phyloP scores from a whole-genome alignment of 2,329 filamentous ascomycete species.

The Pseudogymnoascus sp. region DNA sequence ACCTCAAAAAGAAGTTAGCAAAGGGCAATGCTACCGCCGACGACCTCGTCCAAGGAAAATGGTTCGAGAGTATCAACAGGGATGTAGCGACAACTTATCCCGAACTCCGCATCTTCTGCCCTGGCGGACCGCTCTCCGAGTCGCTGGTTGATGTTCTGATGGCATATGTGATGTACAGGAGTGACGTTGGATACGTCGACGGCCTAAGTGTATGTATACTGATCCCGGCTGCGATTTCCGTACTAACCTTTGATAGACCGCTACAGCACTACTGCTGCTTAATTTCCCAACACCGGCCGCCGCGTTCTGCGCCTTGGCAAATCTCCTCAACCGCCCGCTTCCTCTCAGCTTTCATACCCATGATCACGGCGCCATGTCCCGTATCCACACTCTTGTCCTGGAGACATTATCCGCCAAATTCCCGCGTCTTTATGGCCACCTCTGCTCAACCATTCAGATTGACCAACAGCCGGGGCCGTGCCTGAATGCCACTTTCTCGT shows the following conservation, averaged over 20 bases:
- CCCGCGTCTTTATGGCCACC: constrained; percentile 55
- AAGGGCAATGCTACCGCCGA: constrained; percentile 33
- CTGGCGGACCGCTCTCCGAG: constrained; percentile 52
- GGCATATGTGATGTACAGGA: constrained; percentile 75
- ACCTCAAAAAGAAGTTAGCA: constrained; percentile 42
- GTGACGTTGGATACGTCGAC: constrained; percentile 69
- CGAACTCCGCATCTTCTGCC: constrained; percentile 62
- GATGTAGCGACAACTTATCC: constrained; percentile 63
- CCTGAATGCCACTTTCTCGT: constrained; percentile 54
- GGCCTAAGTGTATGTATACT: constrained; percentile 57
- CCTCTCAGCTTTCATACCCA: constrained; percentile 68
- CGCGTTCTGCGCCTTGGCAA: constrained; percentile 66
- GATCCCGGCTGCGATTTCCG: constrained; percentile 18
- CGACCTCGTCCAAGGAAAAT: constrained; percentile 48
- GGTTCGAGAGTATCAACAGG: constrained; percentile 56
- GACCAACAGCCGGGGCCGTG: constrained; percentile 45
- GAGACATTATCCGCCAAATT: constrained; percentile 60
- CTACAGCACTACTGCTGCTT: constrained; percentile 66
- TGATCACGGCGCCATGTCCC: constrained; percentile 60
- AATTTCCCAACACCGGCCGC: constrained; percentile 58
- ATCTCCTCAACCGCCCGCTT: constrained; percentile 68
- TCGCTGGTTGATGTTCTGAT: constrained; percentile 65
- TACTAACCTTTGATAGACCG: constrained; percentile 42
- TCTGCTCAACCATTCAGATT: constrained; percentile 28
- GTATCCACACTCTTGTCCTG: constrained; percentile 62